phyloP scores from a whole-genome alignment of 306 rosid genomes.

The barrel medic (Medicago truncatula) region MtrunA17r5.0-ANR NC_053042.1:5331501-5332000 shows the following conservation, averaged over 20 bases:
- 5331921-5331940: not conserved
- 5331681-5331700: not conserved
- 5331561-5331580: not conserved
- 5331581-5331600: constrained; percentile 17
- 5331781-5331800: not conserved
- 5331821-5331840: no score
- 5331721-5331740: not conserved
- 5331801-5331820: not conserved
- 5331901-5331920: no score
- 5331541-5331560: constrained; percentile 57
- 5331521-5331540: constrained; percentile 66
- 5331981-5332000: not conserved
- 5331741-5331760: constrained; percentile 17
- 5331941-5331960: not conserved
- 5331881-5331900: no score
- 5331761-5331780: not conserved
- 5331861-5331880: no score
- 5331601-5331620: not conserved
- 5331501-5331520: constrained; percentile 28
- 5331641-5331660: not conserved
- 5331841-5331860: no score
- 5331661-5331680: not conserved
- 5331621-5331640: not conserved
- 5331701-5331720: not conserved
- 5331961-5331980: not conserved